phyloP scores from a whole-genome alignment of 495 filamentous ascomycete species.

The Delitschia confertaspora region DNA sequence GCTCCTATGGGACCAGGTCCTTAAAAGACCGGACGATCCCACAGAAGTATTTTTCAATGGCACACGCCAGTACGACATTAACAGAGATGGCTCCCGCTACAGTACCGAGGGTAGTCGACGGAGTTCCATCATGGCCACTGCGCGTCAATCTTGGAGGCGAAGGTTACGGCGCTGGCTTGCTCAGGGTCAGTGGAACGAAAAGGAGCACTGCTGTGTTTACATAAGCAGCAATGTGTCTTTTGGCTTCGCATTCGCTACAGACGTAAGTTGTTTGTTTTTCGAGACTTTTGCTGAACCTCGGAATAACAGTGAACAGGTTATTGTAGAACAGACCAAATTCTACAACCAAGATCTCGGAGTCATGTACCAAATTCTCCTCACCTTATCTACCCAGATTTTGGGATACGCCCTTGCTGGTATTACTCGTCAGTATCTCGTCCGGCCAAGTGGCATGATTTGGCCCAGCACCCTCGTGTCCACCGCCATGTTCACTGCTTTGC shows the following conservation, averaged over 20 bases:
- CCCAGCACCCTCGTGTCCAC: conserved; percentile 80
- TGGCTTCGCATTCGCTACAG: conserved; percentile 76
- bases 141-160: conserved; percentile 28
- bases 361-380: conserved; percentile 70
- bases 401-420: conserved; percentile 78
- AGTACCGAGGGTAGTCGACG: conserved; percentile 6
- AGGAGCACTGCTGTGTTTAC: conserved; percentile 80
- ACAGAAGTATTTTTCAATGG: conserved; percentile 52
- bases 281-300: neutral
- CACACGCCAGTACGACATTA: conserved; percentile 4
- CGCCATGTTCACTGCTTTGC: conserved; percentile 76
- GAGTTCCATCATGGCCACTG: neutral
- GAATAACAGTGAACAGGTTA: conserved; percentile 42
- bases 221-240: conserved; percentile 89
- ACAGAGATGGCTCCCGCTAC: neutral
- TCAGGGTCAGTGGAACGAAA: conserved; percentile 76
- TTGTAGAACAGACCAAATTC: conserved; percentile 80
- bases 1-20: conserved; percentile 61
- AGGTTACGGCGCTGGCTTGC: conserved; percentile 61
- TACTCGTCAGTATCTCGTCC: conserved; percentile 67
- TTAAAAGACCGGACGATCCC: conserved; percentile 56
- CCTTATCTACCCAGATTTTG: conserved; percentile 73
- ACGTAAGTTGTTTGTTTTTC: conserved; percentile 38
- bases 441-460: conserved; percentile 87
- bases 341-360: conserved; percentile 70